phyloP scores from a whole-genome alignment of 345 rosid species.

The Salix purpurea region DNA sequence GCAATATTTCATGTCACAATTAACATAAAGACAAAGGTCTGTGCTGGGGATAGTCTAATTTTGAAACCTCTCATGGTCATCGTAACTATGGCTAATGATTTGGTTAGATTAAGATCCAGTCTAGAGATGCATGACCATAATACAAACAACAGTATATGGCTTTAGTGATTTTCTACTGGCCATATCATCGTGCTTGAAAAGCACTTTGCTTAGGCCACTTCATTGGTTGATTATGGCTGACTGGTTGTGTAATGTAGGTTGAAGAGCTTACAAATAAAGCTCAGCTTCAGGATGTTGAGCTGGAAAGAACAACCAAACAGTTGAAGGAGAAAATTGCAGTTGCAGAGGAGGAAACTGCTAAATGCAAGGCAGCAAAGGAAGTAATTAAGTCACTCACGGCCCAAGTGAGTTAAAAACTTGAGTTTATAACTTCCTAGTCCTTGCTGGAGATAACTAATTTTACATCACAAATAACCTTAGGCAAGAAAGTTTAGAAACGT shows the following conservation, averaged over 20 bases:
- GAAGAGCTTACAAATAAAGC: slow-evolving; percentile 55
- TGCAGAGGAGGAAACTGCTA: slow-evolving; percentile 52
- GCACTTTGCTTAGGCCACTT: neutral
- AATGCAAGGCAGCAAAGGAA: slow-evolving; percentile 51
- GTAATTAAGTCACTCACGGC: slow-evolving; percentile 49
- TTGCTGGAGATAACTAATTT: neutral
- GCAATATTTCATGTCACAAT: neutral
- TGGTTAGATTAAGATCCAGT: neutral
- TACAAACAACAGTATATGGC: neutral
- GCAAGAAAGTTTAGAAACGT: neutral
- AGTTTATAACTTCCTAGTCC: neutral
- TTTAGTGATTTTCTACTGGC: neutral
- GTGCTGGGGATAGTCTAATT: neutral
- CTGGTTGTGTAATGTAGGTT: slow-evolving; percentile 37
- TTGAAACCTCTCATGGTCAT: neutral
- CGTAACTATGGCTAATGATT: neutral
- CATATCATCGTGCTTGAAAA: neutral
- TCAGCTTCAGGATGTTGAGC: slow-evolving; percentile 46
- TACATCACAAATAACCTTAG: neutral
- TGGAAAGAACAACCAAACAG: slow-evolving; percentile 41
- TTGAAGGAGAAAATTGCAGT: slow-evolving; percentile 46
- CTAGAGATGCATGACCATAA: neutral
- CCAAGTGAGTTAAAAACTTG: slow-evolving; percentile 32
- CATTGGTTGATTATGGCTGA: slow-evolving; percentile 2
- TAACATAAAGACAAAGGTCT: neutral